Percentiles rank a stretch among this genome's conserved stretches.
phyloP scores from a whole-genome alignment of 257 asterid genomes.

The Jacaranda copaia region DNA sequence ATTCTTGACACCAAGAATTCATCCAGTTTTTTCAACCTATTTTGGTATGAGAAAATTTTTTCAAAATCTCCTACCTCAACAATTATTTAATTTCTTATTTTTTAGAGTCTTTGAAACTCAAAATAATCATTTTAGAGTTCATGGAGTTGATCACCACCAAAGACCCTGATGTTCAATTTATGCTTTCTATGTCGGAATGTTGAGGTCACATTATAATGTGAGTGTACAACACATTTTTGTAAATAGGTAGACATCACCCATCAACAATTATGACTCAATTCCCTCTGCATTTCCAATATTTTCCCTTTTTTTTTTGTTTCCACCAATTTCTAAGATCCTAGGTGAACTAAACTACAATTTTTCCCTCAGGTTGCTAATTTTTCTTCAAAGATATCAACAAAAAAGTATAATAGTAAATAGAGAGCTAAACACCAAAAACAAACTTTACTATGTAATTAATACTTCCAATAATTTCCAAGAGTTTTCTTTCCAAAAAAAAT shows the following conservation, averaged over 20 bases:
- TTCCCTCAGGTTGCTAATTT: not conserved
- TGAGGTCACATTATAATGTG: too few relatives aligned
- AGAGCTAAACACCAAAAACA: not conserved
- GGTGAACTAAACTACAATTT: not conserved
- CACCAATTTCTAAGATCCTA: conserved; percentile 9
- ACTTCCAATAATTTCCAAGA: conserved; percentile 4
- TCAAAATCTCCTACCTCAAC: too few relatives aligned
- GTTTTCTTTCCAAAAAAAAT: not conserved
- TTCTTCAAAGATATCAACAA: not conserved
- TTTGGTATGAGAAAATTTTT: too few relatives aligned
- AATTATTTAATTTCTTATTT: too few relatives aligned
- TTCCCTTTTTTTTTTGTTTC: not conserved
- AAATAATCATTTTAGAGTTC: too few relatives aligned
- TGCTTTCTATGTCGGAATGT: too few relatives aligned
- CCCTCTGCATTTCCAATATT: not conserved
- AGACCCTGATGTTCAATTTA: too few relatives aligned
- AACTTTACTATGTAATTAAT: not conserved
- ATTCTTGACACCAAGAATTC: too few relatives aligned
- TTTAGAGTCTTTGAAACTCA: too few relatives aligned
- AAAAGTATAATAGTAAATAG: not conserved
- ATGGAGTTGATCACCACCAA: too few relatives aligned
- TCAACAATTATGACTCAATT: not conserved
- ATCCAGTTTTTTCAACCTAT: too few relatives aligned
- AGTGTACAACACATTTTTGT: too few relatives aligned
- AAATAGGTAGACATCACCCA: not conserved